These are phyloP conservation scores for Nannochloropsis gaditana DNA, from an alignment of 108 stramenopile genomes.

Conservation along the genomic window DNA sequence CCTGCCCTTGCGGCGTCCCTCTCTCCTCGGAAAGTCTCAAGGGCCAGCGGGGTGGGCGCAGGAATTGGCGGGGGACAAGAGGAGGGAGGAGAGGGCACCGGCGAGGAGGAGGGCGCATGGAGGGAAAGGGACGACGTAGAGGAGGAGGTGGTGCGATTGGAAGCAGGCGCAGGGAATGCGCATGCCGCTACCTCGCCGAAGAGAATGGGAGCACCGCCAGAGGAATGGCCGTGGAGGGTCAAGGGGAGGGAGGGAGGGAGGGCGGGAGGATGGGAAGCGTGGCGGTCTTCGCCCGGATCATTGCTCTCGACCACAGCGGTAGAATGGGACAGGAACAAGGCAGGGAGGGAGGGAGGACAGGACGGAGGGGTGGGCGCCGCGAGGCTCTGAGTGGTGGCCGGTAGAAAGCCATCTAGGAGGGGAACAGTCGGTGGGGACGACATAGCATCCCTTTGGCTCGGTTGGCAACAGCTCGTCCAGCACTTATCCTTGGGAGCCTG, in stretches of 20 bases:
- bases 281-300: conserved; percentile 44
- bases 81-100: neutral
- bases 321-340: conserved; percentile 28
- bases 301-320: conserved; percentile 45
- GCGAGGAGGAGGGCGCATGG: neutral
- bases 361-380: neutral
- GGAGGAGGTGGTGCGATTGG: neutral
- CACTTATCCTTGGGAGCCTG: too few species aligned
- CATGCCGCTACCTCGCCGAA: too few species aligned
- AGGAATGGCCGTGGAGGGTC: neutral
- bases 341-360: neutral
- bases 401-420: too few species aligned
- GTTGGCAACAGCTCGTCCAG: too few species aligned
- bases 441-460: too few species aligned
- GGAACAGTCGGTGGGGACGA: too few species aligned
- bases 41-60: neutral
- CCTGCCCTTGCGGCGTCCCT: neutral
- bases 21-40: neutral
- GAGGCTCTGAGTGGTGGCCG: neutral
- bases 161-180: neutral
- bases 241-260: neutral
- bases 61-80: neutral
- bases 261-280: conserved; percentile 12
- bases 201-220: neutral
- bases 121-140: neutral